These are phyloP conservation scores for Vigna radiata DNA, from an alignment of 306 rosid genomes.

Conservation along the genomic window DNA sequence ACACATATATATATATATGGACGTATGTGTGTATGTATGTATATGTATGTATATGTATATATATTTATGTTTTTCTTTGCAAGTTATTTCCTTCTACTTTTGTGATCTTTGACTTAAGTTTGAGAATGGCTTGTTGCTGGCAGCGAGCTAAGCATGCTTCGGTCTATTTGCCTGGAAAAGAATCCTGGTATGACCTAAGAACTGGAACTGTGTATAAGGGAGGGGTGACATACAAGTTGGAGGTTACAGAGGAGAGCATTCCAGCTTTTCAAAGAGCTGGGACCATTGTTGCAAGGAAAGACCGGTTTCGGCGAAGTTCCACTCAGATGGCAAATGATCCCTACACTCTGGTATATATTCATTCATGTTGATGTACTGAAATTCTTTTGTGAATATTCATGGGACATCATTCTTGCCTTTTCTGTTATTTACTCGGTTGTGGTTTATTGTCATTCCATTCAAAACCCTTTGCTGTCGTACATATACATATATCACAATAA, in stretches of 20 bases:
- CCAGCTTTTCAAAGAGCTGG: constrained; percentile 97
- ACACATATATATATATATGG: no score
- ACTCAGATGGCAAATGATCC: constrained; percentile 96
- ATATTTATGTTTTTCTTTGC: constrained; percentile 24
- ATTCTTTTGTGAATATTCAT: constrained; percentile 18
- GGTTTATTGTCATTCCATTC: constrained; percentile 20
- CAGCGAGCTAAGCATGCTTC: constrained; percentile 79
- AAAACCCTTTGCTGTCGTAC: constrained; percentile 24
- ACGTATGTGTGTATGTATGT: no score
- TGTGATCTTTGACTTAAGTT: constrained; percentile 30
- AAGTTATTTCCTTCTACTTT: neutral
- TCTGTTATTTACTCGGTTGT: constrained; percentile 31
- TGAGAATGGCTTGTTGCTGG: constrained; percentile 35
- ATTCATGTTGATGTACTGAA: constrained; percentile 35
- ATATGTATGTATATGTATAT: no score
- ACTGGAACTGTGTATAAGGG: constrained; percentile 80
- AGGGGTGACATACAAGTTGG: constrained; percentile 75
- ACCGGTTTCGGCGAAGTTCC: constrained; percentile 93
- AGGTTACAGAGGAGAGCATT: constrained; percentile 72
- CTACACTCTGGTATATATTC: constrained; percentile 79
- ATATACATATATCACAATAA: neutral
- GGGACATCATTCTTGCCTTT: constrained; percentile 29
- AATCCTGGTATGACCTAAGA: constrained; percentile 87
- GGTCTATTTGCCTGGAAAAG: constrained; percentile 86
- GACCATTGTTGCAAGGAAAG: constrained; percentile 87